phyloP scores from a whole-genome alignment of 2,329 filamentous ascomycete species.

The Xylaria sp. region DNA sequence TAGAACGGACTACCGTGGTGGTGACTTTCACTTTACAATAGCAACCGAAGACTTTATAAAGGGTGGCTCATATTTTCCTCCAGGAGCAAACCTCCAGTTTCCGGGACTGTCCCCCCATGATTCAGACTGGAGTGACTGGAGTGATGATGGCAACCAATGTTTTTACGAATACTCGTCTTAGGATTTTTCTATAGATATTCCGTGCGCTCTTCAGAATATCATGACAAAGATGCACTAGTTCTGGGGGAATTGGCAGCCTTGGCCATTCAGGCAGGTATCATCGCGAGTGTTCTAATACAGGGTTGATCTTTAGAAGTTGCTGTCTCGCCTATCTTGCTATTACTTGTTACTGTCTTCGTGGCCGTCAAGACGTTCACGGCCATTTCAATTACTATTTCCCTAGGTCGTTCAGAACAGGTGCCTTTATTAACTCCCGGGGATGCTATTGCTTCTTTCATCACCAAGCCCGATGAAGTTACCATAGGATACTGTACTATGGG shows the following conservation, averaged over 20 bases:
- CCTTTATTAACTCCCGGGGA: constrained; percentile 59
- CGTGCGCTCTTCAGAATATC: background rate
- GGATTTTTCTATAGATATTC: too few species aligned
- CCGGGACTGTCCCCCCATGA: background rate
- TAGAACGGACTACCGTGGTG: constrained; percentile 9
- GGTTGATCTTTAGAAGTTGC: background rate
- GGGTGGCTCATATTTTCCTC: constrained; percentile 3
- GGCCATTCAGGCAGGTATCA: background rate
- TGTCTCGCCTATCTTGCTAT: constrained; percentile 29
- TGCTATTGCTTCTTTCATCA: constrained; percentile 56
- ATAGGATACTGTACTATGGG: constrained; percentile 27
- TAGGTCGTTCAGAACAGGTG: constrained; percentile 43
- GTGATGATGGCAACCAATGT: background rate
- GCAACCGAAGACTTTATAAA: constrained; percentile 13
- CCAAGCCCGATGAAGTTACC: constrained; percentile 51
- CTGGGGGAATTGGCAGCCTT: background rate
- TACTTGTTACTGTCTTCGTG: constrained; percentile 40
- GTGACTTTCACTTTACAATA: constrained; percentile 13
- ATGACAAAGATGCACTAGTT: background rate
- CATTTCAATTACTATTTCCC: constrained; percentile 37
- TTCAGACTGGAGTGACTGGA: background rate
- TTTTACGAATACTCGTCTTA: background rate
- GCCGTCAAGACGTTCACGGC: constrained; percentile 49
- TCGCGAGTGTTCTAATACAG: background rate
- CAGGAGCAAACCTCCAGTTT: constrained; percentile 9